Evolutionary conservation across 2,329 filamentous ascomycete species (phyloP).

Genomic region (Leptographium radiaticola): DNA sequence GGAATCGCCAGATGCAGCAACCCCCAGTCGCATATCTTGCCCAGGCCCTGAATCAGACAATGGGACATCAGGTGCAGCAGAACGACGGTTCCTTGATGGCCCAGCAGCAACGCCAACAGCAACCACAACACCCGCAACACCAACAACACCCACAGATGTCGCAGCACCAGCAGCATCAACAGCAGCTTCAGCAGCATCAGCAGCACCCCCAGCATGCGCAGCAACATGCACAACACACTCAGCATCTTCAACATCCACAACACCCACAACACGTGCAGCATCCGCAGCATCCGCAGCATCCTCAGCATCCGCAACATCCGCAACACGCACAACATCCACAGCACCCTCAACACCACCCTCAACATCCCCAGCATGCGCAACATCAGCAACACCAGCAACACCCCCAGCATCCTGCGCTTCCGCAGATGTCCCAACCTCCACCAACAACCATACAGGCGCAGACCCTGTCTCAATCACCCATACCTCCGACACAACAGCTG

Average conservation of each 20-base stretch:
- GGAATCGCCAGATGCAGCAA: constrained; percentile 31
- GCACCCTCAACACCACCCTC: constrained; percentile 7
- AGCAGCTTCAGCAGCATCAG: constrained; percentile 9
- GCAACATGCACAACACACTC: constrained; percentile 8
- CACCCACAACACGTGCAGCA: constrained; percentile 8
- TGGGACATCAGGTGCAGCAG: constrained; percentile 18
- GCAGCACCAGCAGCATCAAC: constrained; percentile 3
- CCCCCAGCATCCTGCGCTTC: constrained; percentile 6
- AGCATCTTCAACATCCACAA: constrained; percentile 10
- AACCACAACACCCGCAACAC: constrained; percentile 7
- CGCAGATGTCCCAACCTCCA: constrained; percentile 16
- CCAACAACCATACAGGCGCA: constrained; percentile 29
- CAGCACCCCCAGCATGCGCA: constrained; percentile 13
- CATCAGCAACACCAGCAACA: constrained; percentile 1
- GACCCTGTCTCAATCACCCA: constrained; percentile 30
- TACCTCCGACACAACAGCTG: constrained; percentile 30
- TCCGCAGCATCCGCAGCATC: constrained; percentile 3
- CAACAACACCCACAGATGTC: constrained; percentile 5
- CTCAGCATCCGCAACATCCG: constrained; percentile 1
- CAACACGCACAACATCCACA: neutral
- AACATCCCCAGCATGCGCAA: constrained; percentile 2
- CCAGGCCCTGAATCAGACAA: constrained; percentile 20
- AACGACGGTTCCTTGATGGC: constrained; percentile 18
- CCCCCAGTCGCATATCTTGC: constrained; percentile 20
- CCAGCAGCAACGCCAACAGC: constrained; percentile 17